Evolutionary conservation across 169 alveolate genomes (phyloP).

Genomic region (Plasmodium berghei): DNA sequence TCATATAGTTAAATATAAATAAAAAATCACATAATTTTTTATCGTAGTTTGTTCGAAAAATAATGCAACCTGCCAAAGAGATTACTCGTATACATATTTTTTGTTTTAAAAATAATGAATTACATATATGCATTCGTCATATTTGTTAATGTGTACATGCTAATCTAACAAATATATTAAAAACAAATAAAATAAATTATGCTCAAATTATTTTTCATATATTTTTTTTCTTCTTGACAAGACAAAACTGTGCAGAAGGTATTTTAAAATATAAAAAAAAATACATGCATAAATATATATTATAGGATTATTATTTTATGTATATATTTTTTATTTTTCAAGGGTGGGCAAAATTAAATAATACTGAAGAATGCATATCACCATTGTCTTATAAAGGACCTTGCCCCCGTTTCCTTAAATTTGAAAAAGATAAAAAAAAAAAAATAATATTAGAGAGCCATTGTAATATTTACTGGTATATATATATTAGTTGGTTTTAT

Average conservation of each 20-base stretch:
- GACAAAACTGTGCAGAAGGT: slow-evolving; percentile 75
- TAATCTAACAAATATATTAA: too few species aligned
- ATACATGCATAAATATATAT: not conserved
- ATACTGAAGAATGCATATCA: slow-evolving; percentile 38
- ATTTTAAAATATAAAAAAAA: slow-evolving; percentile 5
- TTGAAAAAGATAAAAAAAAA: slow-evolving; percentile 29
- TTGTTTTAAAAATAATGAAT: not conserved
- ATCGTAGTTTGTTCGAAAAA: slow-evolving; percentile 14
- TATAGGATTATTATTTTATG: not conserved
- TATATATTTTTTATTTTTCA: not conserved
- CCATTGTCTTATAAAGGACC: slow-evolving; percentile 72
- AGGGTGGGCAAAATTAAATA: slow-evolving; percentile 59
- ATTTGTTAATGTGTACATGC: not conserved
- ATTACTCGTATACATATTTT: slow-evolving; percentile 38
- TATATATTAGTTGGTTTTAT: not conserved
- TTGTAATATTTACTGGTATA: slow-evolving; percentile 53
- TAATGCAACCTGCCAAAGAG: slow-evolving; percentile 23
- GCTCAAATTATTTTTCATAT: slow-evolving; percentile 11
- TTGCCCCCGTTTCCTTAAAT: slow-evolving; percentile 62
- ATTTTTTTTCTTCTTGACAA: slow-evolving; percentile 19
- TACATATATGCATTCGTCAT: not conserved
- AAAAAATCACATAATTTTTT: not conserved
- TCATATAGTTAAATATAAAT: not conserved
- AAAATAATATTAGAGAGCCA: slow-evolving; percentile 32
- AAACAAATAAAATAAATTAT: not conserved